Conservation (phyloP, 1,284 basidiomycete genomes). For the Malassezia slooffiae region DNA sequence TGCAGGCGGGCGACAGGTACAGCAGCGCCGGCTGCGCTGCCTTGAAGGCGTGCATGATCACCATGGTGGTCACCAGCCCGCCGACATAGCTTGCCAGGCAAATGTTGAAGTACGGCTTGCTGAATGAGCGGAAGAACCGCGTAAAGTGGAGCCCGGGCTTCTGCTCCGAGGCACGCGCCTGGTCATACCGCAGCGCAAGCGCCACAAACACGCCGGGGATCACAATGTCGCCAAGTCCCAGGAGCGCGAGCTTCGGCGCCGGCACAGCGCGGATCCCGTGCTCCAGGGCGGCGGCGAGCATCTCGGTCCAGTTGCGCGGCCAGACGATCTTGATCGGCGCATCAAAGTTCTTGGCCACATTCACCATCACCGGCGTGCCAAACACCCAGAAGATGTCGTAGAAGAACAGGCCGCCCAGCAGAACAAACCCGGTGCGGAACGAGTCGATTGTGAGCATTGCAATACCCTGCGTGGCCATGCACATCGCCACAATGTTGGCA, state of each 20-base stretch:
- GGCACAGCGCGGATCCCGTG: slow-evolving; percentile 1
- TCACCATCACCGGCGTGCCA: slow-evolving; percentile 43
- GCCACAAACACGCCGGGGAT: slow-evolving; percentile 82
- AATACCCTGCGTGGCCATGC: slow-evolving; percentile 72
- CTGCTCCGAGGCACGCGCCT: slow-evolving; percentile 50
- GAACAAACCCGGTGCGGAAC: slow-evolving; percentile 73
- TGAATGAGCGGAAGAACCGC: slow-evolving; percentile 48
- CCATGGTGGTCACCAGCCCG: slow-evolving; percentile 70
- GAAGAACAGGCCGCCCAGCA: slow-evolving; percentile 53
- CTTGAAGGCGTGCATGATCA: slow-evolving; percentile 70
- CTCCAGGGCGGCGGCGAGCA: slow-evolving; percentile 11
- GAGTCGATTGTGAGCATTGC: slow-evolving; percentile 75
- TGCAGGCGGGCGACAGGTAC: slow-evolving; percentile 61
- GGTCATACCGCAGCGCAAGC: slow-evolving; percentile 76
- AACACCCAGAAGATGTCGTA: slow-evolving; percentile 47
- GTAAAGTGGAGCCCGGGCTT: slow-evolving; percentile 25
- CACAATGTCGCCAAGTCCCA: slow-evolving; percentile 84
- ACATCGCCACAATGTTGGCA: slow-evolving; percentile 69
- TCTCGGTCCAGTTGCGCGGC: slow-evolving; percentile 46
- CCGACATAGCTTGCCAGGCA: slow-evolving; percentile 64
- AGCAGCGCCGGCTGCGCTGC: slow-evolving; percentile 83
- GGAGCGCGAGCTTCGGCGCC: slow-evolving; percentile 56
- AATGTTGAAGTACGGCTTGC: slow-evolving; percentile 68
- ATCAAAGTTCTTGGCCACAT: slow-evolving; percentile 77
- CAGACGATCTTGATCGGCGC: slow-evolving; percentile 63